Evolutionary conservation across 2,329 filamentous ascomycete genomes (phyloP).

Genomic region (Phialophora expanda): DNA sequence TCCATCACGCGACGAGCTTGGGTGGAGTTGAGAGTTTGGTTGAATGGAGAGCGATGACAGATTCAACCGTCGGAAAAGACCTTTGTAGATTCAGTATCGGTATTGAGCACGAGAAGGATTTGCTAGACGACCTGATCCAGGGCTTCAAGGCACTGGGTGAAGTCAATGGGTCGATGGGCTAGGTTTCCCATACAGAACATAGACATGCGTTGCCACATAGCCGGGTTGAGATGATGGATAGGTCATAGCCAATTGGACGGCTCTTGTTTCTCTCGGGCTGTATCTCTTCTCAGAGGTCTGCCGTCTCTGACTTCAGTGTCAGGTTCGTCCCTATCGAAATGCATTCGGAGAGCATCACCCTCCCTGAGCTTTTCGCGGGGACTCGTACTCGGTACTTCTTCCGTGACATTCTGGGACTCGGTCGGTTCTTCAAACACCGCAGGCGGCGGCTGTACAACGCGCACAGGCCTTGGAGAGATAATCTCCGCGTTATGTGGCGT

Average conservation of each 20-base stretch:
- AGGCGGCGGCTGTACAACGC: slow-evolving; percentile 28
- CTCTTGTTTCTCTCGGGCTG: slow-evolving; percentile 5
- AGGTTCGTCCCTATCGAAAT: slow-evolving; percentile 16
- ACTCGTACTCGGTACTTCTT: slow-evolving; percentile 8
- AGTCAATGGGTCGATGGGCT: slow-evolving; percentile 5
- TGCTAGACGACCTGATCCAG: slow-evolving; percentile 73
- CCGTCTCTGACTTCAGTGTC: slow-evolving; percentile 6
- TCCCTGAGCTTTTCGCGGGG: slow-evolving; percentile 19
- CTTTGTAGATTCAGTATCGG: slow-evolving; percentile 84
- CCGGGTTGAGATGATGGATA: background rate
- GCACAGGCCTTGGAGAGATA: slow-evolving; percentile 34
- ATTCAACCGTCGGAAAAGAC: slow-evolving; percentile 71
- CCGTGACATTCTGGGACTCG: slow-evolving; percentile 15
- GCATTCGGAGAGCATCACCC: slow-evolving; percentile 27
- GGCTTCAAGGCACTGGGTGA: slow-evolving; percentile 64
- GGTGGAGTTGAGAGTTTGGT: slow-evolving; percentile 95
- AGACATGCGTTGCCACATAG: background rate
- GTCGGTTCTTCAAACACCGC: slow-evolving; percentile 23
- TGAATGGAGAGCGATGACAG: slow-evolving; percentile 93
- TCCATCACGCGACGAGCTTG: slow-evolving; percentile 92
- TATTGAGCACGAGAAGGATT: slow-evolving; percentile 83
- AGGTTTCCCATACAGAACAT: background rate
- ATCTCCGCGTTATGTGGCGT: slow-evolving; percentile 24
- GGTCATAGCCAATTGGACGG: slow-evolving; percentile 17
- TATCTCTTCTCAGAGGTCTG: slow-evolving; percentile 7